Base-by-base conservation (phyloP, 192 early-diverging fungal species). In the Rhizophlyctis rosea region DNA sequence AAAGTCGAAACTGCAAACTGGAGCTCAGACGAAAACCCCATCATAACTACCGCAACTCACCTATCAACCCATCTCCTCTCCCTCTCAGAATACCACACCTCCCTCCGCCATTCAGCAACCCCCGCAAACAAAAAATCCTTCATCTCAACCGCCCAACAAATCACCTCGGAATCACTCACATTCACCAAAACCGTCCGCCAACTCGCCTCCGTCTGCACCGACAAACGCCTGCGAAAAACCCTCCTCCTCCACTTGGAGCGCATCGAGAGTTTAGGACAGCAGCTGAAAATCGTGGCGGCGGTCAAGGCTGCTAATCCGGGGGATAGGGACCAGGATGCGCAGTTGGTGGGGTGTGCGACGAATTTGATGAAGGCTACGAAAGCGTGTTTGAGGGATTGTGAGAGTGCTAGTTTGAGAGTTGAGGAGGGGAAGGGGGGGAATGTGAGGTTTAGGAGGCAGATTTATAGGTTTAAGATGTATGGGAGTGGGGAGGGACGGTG, bases 241-340 rank as follows among this genome's bases (percentile, higher is more conserved):
- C 64, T 83, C 31, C 24, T 61, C 11, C 30, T 49, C 3, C 56
- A 54, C 0, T 2, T 69, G 21, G 60, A 73, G 21, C 55, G 66
- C 29, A 68, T 83, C 57, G 54, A 75, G 29, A 83, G 74, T 13
- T 55, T 83, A n/a, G 67, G 72, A 0, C 74, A 76, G 55, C 76
- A 77, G 60, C 64, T 83, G 28, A 83, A 81, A 63, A 77, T 82
- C 48, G 71, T 82, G 18, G 74, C 76, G 21, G 78, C 81, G 2
- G 81, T 83, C 7, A 80, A 80, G 62, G 74, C 77, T 7, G 54
- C 49, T n/a, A 57, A 70, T 1, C 77, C 77, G 2, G 44, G 21
- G 14, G 81, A 83, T 58, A 60, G 63, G 11, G 77, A 80, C 47
- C 52, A 58, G 55, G 81, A 74, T 39, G 47, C 39, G 16, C 71